A percentile compares a stretch with the other conserved stretches of the same genome.
phyloP scores from a whole-genome alignment of 2,329 filamentous ascomycete species.

The Penicillium janthinellum region DNA sequence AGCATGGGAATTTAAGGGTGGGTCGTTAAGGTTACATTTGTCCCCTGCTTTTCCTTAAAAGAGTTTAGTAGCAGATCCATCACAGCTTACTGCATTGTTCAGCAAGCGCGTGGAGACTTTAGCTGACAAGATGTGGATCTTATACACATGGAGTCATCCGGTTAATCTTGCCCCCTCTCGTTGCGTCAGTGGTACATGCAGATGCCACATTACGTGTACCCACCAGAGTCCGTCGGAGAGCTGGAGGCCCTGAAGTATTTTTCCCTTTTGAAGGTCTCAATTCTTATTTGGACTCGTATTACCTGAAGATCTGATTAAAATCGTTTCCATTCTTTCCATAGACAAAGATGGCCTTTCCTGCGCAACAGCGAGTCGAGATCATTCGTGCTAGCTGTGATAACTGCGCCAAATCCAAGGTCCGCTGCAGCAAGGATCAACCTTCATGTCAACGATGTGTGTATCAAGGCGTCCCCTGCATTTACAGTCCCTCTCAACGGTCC shows the following conservation, averaged over 20 bases:
- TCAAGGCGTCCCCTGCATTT: conserved; percentile 6
- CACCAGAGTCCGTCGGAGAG: background rate
- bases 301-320: background rate
- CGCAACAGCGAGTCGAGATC: conserved; percentile 3
- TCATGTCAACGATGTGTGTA: conserved; percentile 9
- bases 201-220: background rate
- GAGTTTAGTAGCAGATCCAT: background rate
- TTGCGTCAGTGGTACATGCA: background rate
- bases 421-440: conserved; percentile 9
- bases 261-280: background rate
- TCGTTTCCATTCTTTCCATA: background rate
- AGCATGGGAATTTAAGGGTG: background rate
- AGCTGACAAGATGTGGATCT: background rate
- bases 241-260: background rate
- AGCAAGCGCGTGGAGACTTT: background rate
- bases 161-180: background rate
- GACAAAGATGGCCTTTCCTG: background rate
- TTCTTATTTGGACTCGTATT: background rate
- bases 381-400: conserved; percentile 8
- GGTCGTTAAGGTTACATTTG: background rate
- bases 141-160: background rate
- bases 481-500: conserved; percentile 9
- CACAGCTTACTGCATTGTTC: background rate
- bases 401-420: conserved; percentile 6
- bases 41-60: background rate